Conservation (phyloP, 352 stramenopile species). For the Globisporangium echinulatum region DNA sequence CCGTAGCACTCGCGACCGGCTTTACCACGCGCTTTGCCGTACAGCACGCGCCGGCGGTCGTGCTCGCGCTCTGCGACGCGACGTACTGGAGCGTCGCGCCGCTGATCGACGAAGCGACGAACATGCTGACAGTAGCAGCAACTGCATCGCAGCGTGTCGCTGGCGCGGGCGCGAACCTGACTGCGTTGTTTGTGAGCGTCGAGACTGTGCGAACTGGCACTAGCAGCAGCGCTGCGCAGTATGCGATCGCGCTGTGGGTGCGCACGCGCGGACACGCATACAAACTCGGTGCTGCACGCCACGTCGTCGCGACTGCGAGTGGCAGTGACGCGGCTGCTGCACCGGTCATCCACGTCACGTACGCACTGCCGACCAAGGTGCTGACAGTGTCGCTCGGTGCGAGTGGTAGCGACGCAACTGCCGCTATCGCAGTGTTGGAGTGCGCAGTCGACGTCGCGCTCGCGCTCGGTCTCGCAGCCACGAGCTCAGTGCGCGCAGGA, state of each 20-base stretch:
- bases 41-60: slow-evolving; percentile 18
- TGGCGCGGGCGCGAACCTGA: slow-evolving; percentile 14
- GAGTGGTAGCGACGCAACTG: slow-evolving; percentile 6
- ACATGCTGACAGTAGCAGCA: slow-evolving; percentile 12
- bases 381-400: slow-evolving; percentile 36
- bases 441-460: slow-evolving; percentile 48
- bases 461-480: slow-evolving; percentile 29
- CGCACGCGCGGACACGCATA: slow-evolving; percentile 31
- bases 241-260: slow-evolving; percentile 38
- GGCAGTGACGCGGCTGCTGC: neutral
- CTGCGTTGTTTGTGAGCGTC: slow-evolving; percentile 36
- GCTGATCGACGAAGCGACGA: slow-evolving; percentile 29
- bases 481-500: slow-evolving; percentile 27
- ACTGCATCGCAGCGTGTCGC: neutral
- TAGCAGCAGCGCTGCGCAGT: slow-evolving; percentile 14
- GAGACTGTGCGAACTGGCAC: neutral
- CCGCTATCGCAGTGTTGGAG: slow-evolving; percentile 28
- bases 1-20: slow-evolving; percentile 28
- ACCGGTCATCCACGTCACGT: slow-evolving; percentile 28
- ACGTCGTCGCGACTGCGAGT: slow-evolving; percentile 17
- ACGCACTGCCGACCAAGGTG: slow-evolving; percentile 32
- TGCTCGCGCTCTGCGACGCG: slow-evolving; percentile 53
- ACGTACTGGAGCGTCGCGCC: slow-evolving; percentile 68
- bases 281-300: slow-evolving; percentile 26
- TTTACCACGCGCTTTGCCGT: slow-evolving; percentile 49